These are phyloP conservation scores for Ilyonectria destructans DNA, from an alignment of 2,329 filamentous ascomycete genomes.

Conservation along the genomic window DNA sequence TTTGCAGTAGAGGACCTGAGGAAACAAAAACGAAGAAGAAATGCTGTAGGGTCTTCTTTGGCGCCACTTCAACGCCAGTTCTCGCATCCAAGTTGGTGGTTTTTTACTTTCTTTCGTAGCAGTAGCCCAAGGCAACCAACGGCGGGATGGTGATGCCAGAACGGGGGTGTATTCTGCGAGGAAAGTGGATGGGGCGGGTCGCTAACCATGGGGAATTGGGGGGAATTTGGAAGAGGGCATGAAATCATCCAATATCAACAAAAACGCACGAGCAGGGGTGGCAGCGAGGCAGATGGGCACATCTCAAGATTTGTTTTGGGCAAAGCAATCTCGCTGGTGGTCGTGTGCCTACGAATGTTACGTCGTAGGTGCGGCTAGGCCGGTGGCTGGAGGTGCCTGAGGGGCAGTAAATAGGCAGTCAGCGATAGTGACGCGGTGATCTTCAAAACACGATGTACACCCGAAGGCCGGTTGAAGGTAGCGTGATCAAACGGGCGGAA, in stretches of 20 bases:
- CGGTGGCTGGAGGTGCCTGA: constrained; percentile 8
- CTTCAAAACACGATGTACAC: constrained; percentile 18
- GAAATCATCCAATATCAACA: constrained; percentile 42
- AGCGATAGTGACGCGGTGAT: constrained; percentile 11
- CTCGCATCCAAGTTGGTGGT: constrained; percentile 47
- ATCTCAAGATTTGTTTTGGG: constrained; percentile 41
- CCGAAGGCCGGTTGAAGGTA: not conserved
- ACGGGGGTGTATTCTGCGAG: not conserved
- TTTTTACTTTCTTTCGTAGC: constrained; percentile 21
- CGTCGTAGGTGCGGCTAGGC: constrained; percentile 1
- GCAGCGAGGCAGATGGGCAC: constrained; percentile 42
- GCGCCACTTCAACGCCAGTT: constrained; percentile 23
- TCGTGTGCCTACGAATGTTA: constrained; percentile 19
- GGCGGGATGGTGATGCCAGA: constrained; percentile 22
- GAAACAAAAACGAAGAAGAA: not conserved
- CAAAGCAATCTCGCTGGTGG: constrained; percentile 29
- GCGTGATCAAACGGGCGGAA: constrained; percentile 13
- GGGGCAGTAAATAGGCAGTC: not conserved
- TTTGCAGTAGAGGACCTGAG: not conserved
- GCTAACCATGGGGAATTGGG: constrained; percentile 9
- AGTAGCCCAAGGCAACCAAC: constrained; percentile 30
- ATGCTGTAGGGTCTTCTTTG: not conserved
- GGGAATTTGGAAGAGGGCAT: constrained; percentile 28
- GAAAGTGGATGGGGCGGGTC: not conserved
- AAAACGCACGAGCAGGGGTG: constrained; percentile 40